Conservation (phyloP, 176 grass and related monocot species). For the Triticum urartu region DNA sequence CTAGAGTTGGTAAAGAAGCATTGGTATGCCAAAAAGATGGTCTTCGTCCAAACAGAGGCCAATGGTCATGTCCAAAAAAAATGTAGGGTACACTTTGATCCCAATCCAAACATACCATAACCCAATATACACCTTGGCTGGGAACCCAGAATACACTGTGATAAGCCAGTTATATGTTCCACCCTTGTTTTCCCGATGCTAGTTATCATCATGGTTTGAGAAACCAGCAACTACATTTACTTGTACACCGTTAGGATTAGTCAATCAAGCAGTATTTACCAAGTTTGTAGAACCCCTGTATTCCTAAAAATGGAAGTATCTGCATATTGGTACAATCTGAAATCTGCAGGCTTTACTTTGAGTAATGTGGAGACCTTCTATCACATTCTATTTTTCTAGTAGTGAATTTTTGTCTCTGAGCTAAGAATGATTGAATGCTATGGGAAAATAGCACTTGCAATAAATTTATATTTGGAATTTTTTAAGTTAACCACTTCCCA, state of each 20-base stretch:
- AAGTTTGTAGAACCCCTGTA: slow-evolving; percentile 5
- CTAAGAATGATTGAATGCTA: background rate
- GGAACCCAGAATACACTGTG: background rate
- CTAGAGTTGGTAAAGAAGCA: background rate
- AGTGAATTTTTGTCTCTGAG: background rate
- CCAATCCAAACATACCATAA: background rate
- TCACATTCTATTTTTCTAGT: slow-evolving; percentile 5
- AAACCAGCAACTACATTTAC: slow-evolving; percentile 12
- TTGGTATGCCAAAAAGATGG: background rate
- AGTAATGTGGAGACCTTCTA: slow-evolving; percentile 1
- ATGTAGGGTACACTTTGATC: background rate
- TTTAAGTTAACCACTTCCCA: background rate
- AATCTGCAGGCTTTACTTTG: background rate
- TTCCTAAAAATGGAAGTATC: slow-evolving; percentile 8
- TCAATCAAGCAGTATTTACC: background rate
- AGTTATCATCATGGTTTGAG: slow-evolving; percentile 14
- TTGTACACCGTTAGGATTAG: background rate
- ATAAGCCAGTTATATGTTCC: background rate
- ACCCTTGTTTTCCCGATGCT: background rate
- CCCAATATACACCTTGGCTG: background rate
- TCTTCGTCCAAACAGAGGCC: background rate
- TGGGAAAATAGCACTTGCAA: background rate
- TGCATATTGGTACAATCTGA: background rate
- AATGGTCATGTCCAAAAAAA: background rate
- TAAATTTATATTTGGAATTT: background rate